These are phyloP conservation scores for Hypoxylon cercidicola DNA, from an alignment of 495 filamentous ascomycete species.

Conservation along the genomic window DNA sequence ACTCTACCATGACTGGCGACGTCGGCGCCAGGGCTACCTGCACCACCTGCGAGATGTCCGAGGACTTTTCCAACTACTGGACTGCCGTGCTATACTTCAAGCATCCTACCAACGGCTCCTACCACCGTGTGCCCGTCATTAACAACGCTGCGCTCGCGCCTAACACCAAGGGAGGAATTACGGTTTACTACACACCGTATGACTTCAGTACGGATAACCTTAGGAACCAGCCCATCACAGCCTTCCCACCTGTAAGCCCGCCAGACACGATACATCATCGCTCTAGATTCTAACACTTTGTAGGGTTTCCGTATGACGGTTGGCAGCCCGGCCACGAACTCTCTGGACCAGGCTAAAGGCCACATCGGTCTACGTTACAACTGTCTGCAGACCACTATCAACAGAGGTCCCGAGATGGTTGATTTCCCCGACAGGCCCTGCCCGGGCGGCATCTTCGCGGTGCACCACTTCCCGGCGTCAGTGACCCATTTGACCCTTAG, in stretches of 20 bases:
- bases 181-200: slow-evolving; percentile 52
- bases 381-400: slow-evolving; percentile 38
- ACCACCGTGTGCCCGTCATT: slow-evolving; percentile 47
- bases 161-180: slow-evolving; percentile 45
- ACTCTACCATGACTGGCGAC: slow-evolving; percentile 50
- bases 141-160: no score
- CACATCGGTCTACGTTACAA: slow-evolving; percentile 44
- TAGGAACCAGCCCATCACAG: slow-evolving; percentile 39
- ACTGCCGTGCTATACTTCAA: slow-evolving; percentile 54
- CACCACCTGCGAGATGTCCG: slow-evolving; percentile 48
- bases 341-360: slow-evolving; percentile 13
- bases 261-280: no score
- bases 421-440: slow-evolving; percentile 25
- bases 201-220: slow-evolving; percentile 44
- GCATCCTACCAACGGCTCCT: slow-evolving; percentile 52
- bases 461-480: slow-evolving; percentile 47
- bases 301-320: slow-evolving; percentile 54
- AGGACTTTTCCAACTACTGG: slow-evolving; percentile 55
- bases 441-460: slow-evolving; percentile 42
- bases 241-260: slow-evolving; percentile 46
- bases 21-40: slow-evolving; percentile 47
- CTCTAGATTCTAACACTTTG: slow-evolving; percentile 14
- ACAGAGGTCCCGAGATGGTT: slow-evolving; percentile 30
- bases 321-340: slow-evolving; percentile 44
- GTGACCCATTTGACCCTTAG: slow-evolving; percentile 1